Base-by-base conservation (phyloP, 1,139 yeast genomes). In the Yamadazyma siamensis region DNA sequence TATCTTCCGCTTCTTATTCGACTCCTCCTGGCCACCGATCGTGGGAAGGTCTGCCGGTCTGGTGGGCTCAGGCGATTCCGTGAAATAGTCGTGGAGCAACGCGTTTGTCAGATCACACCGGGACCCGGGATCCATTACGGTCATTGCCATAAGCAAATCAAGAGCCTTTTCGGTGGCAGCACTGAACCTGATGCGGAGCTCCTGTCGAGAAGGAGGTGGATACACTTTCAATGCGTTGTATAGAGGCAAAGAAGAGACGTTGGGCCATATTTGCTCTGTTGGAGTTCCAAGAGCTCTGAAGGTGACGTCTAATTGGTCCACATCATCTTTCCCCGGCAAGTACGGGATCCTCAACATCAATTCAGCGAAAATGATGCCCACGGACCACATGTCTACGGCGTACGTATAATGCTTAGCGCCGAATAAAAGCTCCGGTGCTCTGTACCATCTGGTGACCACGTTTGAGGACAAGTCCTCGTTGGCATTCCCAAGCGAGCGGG, bases 271-370 rank as follows among this genome's bases (percentile, higher is more conserved):
- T 26, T 73, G 80, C 45, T 89, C 96, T 0, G 95, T 85, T 3
- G 99, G 98, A 0, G 98, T 88, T 0, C 99, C 99, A 40, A 89
- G 62, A 0, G 98, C 98, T 47, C 88, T 75, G 52, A 91, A 89
- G 0, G 97, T 91, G 9, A 88, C 84, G 35, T 83, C 94, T 24
- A 89, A 62, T 54, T 91, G 99, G 49, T 89, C 95, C 1, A 78
- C 59, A 54, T 91, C 98, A 44, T 86, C 91, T 43, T 76, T 77
- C 1, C 97, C 98, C 0, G 99, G 95, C 29, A 94, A 61, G 52
- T 91, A 91, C 1, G 99, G 98, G 2, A 87, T 86, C 50, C 99
- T 70, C 44, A 91, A 65, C 96, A 91, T 88, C 45, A 91, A 64
- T 50, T 91, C 98, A 0, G 97, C 97, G 63, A 88, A 89, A n/a